These are phyloP conservation scores for Lentinus tigrinus DNA, from an alignment of 768 basidiomycete genomes.

Conservation along the genomic window DNA sequence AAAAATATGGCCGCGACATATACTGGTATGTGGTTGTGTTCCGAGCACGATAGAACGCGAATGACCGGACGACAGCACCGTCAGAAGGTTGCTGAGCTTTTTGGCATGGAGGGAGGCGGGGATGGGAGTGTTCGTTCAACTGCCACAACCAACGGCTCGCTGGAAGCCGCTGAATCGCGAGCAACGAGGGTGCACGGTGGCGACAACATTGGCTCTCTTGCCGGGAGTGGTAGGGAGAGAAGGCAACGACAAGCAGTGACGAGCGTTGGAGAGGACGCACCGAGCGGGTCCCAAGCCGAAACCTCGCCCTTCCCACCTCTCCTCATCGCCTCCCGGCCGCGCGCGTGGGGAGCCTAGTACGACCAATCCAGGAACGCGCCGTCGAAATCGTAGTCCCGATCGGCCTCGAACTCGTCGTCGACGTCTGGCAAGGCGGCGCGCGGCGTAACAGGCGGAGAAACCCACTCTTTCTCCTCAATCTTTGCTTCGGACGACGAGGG, in stretches of 20 bases:
- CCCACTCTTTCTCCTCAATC: constrained; percentile 25
- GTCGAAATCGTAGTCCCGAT: constrained; percentile 27
- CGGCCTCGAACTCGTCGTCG: constrained; percentile 14
- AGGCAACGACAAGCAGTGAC: not conserved
- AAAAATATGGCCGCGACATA: constrained; percentile 11
- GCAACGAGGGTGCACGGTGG: no score
- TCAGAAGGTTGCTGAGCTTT: no score
- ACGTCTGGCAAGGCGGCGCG: constrained; percentile 20
- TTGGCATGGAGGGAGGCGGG: no score
- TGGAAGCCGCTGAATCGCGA: no score
- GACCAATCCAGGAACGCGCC: constrained; percentile 31
- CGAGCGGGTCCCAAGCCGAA: not conserved
- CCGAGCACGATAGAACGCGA: not conserved
- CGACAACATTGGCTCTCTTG: not conserved
- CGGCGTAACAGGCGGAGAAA: constrained; percentile 29
- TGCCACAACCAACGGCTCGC: no score
- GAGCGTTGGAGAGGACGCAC: not conserved
- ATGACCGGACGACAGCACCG: not conserved
- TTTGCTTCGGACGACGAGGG: not conserved
- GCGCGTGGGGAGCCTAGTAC: constrained; percentile 14
- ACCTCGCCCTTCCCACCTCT: not conserved
- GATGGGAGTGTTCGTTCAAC: no score
- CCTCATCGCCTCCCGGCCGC: not conserved
- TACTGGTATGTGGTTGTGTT: no score
- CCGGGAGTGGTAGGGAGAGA: not conserved